These are phyloP conservation scores for Tulasnella sp. DNA, from an alignment of 768 basidiomycete species.

Conservation along the genomic window DNA sequence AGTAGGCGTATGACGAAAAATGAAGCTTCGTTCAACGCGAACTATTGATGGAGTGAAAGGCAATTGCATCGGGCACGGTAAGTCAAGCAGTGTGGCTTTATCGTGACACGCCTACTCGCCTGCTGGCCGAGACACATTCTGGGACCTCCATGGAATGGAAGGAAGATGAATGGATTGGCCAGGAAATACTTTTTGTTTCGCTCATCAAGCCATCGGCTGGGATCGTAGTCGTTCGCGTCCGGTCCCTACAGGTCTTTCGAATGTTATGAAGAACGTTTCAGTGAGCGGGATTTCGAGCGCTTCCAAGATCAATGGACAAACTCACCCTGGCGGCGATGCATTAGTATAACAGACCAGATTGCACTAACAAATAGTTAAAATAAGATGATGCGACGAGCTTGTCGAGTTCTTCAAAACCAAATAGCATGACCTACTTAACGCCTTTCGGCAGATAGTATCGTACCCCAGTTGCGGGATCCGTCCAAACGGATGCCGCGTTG, in stretches of 20 bases:
- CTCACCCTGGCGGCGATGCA: slow-evolving; percentile 5
- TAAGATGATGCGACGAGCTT: neutral
- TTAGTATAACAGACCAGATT: neutral
- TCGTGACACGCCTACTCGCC: too few relatives aligned
- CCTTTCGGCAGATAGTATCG: slow-evolving; percentile 14
- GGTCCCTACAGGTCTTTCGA: slow-evolving; percentile 54
- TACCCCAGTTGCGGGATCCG: slow-evolving; percentile 6
- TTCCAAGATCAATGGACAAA: too few relatives aligned
- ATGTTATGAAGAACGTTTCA: too few relatives aligned
- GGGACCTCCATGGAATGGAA: slow-evolving; percentile 66
- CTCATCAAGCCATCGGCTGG: slow-evolving; percentile 63
- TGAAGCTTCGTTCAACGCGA: slow-evolving; percentile 67
- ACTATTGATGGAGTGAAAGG: slow-evolving; percentile 44
- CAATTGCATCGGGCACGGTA: slow-evolving; percentile 13
- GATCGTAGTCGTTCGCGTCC: slow-evolving; percentile 68
- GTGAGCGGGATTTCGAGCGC: too few relatives aligned
- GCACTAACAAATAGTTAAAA: neutral
- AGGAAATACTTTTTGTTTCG: slow-evolving; percentile 26
- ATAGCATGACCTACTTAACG: neutral
- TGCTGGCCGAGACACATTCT: slow-evolving; percentile 28
- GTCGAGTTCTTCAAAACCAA: neutral
- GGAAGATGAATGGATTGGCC: slow-evolving; percentile 47
- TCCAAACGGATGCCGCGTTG: slow-evolving; percentile 8
- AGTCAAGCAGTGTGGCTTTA: slow-evolving; percentile 1
- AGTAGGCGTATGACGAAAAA: slow-evolving; percentile 59